Evolutionary conservation across 2,329 filamentous ascomycete genomes (phyloP).

Genomic region (Plectosphaerella plurivora): DNA sequence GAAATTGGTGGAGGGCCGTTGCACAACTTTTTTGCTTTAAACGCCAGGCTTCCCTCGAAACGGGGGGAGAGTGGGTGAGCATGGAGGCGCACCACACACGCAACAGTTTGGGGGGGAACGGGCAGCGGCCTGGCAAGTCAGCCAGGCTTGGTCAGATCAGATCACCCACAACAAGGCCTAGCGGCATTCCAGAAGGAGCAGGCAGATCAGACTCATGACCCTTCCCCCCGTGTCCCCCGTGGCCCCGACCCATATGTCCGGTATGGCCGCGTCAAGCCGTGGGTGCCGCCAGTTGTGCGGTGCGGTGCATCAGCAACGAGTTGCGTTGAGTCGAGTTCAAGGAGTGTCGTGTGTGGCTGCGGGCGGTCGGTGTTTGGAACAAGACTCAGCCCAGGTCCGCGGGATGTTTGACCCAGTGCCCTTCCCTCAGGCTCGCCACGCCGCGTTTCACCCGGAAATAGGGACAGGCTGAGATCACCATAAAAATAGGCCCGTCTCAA

Average conservation of each 20-base stretch:
- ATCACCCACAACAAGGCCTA: not conserved
- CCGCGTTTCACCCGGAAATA: not conserved
- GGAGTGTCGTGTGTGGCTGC: not conserved
- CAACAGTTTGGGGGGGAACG: slow-evolving; percentile 7
- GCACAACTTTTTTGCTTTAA: no score
- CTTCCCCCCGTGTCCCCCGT: not conserved
- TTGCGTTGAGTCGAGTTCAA: no score
- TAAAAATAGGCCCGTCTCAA: not conserved
- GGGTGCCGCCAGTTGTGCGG: no score
- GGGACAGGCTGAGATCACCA: not conserved
- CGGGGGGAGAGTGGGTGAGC: no score
- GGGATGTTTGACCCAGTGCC: not conserved
- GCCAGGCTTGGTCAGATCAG: not conserved
- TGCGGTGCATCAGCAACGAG: no score
- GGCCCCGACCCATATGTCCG: not conserved
- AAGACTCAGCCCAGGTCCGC: not conserved
- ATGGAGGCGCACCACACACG: not conserved
- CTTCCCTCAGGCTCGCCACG: no score
- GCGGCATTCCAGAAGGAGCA: not conserved
- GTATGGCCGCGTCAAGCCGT: not conserved
- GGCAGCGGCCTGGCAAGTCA: no score
- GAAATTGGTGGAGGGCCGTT: no score
- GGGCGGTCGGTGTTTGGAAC: not conserved
- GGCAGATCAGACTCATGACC: not conserved
- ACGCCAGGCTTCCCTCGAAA: no score